Percentiles rank a stretch among this genome's conserved stretches.
These are phyloP conservation scores for Kalanchoe fedtschenkoi DNA, from an alignment of 164 flowering plant genomes.

Conservation along the genomic window DNA sequence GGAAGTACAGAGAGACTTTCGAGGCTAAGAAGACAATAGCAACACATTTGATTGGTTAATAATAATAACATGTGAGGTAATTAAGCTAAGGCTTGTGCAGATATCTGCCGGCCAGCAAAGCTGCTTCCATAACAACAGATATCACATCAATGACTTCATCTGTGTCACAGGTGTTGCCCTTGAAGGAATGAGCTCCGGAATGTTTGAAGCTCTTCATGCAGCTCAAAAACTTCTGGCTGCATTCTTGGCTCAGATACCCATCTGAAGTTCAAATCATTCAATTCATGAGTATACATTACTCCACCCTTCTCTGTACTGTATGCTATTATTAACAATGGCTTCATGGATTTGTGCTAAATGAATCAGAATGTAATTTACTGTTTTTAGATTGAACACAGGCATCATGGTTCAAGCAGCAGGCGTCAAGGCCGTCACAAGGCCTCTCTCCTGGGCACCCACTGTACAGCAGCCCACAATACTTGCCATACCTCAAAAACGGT, in stretches of 20 bases:
- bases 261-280: slow-evolving; percentile 24
- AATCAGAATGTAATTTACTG: slow-evolving; percentile 28
- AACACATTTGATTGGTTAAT: background rate
- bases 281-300: background rate
- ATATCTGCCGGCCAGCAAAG: slow-evolving; percentile 54
- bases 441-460: slow-evolving; percentile 92
- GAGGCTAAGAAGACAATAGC: background rate
- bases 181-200: slow-evolving; percentile 29
- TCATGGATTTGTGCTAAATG: background rate
- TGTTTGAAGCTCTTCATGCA: slow-evolving; percentile 47
- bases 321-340: background rate
- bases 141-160: slow-evolving; percentile 54
- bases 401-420: slow-evolving; percentile 87
- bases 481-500: slow-evolving; percentile 92
- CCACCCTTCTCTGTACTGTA: background rate
- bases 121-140: slow-evolving; percentile 63
- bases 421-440: slow-evolving; percentile 87
- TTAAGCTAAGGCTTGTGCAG: slow-evolving; percentile 39
- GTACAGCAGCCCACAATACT: slow-evolving; percentile 85
- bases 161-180: slow-evolving; percentile 51
- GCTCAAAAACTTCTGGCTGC: slow-evolving; percentile 48
- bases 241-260: slow-evolving; percentile 61
- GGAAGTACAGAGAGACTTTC: too few relatives aligned
- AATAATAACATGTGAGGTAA: too few relatives aligned
- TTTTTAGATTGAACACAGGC: slow-evolving; percentile 58